A percentile compares a stretch with the other conserved stretches of the same genome.
These are phyloP conservation scores for Rhodosporidiobolus odoratus DNA, from an alignment of 768 basidiomycete genomes.

Conservation along the genomic window DNA sequence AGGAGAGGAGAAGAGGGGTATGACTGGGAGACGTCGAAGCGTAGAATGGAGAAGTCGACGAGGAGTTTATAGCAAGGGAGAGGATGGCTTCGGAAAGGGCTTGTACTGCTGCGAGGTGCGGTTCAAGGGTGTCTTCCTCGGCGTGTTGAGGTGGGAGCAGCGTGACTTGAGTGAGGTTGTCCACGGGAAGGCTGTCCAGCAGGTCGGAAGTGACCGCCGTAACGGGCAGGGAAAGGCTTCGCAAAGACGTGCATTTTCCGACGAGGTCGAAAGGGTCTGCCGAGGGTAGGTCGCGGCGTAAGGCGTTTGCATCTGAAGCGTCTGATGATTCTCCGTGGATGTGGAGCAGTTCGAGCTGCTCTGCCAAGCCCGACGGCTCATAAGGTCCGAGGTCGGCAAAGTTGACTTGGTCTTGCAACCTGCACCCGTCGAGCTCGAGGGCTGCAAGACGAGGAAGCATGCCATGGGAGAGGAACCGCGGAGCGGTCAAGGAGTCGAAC, in stretches of 20 bases:
- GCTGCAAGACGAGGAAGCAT: neutral
- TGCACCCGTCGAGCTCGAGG: conserved; percentile 17
- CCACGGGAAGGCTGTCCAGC: conserved; percentile 5
- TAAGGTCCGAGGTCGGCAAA: conserved; percentile 20
- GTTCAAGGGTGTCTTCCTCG: conserved; percentile 7
- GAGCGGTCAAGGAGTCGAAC: conserved; percentile 16
- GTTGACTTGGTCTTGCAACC: neutral
- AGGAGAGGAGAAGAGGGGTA: neutral
- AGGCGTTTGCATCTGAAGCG: neutral
- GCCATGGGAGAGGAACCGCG: conserved; percentile 9
- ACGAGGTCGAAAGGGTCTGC: conserved; percentile 16
- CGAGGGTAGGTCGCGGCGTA: neutral
- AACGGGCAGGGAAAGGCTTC: conserved; percentile 3
- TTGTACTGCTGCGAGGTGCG: conserved; percentile 17
- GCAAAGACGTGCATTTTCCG: neutral
- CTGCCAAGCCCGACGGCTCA: conserved; percentile 7
- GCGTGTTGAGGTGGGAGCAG: neutral
- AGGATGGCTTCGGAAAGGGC: conserved; percentile 22
- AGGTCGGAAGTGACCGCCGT: neutral
- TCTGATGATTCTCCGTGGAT: neutral
- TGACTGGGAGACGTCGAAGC: neutral
- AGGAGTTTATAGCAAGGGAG: neutral
- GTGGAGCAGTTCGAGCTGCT: conserved; percentile 3
- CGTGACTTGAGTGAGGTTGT: neutral
- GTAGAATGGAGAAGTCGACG: neutral